Evolutionary conservation across 2,329 filamentous ascomycete genomes (phyloP).

Genomic region (Fusarium miscanthi): DNA sequence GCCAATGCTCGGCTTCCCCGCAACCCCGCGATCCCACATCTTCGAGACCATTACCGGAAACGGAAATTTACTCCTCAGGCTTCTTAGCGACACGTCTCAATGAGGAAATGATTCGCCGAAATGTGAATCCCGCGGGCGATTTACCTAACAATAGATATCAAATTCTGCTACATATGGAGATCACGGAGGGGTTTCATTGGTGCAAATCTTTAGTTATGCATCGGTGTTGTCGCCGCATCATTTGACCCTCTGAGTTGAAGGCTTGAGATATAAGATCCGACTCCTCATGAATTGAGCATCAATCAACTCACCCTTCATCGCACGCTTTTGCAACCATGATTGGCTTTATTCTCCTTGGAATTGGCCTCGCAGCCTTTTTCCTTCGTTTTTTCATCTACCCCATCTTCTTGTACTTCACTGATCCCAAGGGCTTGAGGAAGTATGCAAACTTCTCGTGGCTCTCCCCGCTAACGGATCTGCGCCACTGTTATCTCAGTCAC

Average conservation of each 20-base stretch:
- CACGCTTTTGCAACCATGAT: background rate
- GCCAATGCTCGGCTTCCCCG: background rate
- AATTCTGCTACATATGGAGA: background rate
- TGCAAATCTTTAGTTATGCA: background rate
- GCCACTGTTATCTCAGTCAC: conserved; percentile 34
- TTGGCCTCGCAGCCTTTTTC: background rate
- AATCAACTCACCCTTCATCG: background rate
- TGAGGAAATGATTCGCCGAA: background rate
- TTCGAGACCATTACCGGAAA: background rate
- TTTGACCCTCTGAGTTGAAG: no score
- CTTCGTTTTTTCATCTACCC: conserved; percentile 33
- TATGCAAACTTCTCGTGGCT: conserved; percentile 36
- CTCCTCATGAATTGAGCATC: background rate
- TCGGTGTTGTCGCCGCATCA: background rate
- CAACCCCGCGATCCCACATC: background rate
- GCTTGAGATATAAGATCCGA: background rate
- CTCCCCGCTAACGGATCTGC: conserved; percentile 37
- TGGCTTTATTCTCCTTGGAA: conserved; percentile 10
- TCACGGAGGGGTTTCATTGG: background rate
- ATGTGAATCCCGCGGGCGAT: background rate
- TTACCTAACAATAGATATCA: background rate
- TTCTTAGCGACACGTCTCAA: background rate
- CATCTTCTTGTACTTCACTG: conserved; percentile 24
- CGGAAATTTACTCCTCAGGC: conserved; percentile 1
- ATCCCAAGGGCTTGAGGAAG: conserved; percentile 52